Conservation (phyloP, 2,329 filamentous ascomycete genomes). For the Cladophialophora carrionii region DNA sequence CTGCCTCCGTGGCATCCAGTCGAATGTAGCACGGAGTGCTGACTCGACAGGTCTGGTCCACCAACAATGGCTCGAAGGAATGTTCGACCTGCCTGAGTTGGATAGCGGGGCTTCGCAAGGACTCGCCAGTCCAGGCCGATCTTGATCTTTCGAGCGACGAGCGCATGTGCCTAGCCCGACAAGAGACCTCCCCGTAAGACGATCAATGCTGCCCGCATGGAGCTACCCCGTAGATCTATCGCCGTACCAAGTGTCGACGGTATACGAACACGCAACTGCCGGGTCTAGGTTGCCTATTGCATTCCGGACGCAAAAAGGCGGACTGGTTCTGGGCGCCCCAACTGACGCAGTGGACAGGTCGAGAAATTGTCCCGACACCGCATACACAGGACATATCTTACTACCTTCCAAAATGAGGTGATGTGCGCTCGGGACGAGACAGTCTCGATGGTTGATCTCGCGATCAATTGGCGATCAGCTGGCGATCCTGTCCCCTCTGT, state of each 20-base stretch:
- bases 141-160: background rate
- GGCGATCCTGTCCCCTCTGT: background rate
- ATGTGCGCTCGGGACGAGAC: background rate
- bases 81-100: constrained; percentile 1
- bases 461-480: background rate
- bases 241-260: background rate
- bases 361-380: background rate
- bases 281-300: background rate
- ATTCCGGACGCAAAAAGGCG: background rate
- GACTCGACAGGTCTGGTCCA: background rate
- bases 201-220: background rate
- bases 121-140: background rate
- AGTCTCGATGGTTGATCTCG: background rate
- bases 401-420: background rate
- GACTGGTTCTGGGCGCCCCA: background rate
- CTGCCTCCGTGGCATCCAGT: background rate
- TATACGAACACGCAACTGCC: background rate
- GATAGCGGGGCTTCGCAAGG: background rate
- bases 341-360: background rate
- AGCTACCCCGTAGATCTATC: background rate
- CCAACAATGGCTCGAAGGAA: background rate
- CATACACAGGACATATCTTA: background rate
- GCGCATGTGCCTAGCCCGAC: background rate
- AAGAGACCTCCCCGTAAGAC: background rate
- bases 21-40: background rate